Evolutionary conservation across 2,329 filamentous ascomycete species (phyloP).

Genomic region (Diatrype stigma): DNA sequence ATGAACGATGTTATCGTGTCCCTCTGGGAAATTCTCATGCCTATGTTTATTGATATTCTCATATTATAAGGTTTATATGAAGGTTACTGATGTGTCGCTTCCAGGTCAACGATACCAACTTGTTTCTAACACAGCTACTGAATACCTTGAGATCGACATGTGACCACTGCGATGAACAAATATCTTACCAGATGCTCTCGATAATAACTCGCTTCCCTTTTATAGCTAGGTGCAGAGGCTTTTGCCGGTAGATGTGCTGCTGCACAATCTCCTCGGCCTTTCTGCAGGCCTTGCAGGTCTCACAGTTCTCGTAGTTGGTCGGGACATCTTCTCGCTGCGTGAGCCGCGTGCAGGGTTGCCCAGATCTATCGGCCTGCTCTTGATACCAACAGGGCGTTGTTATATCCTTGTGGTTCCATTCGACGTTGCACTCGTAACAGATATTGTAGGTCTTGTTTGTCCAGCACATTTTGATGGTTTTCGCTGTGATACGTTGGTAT

Average conservation of each 20-base stretch:
- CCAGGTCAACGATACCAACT: too few relatives aligned
- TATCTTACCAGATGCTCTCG: conserved; percentile 7
- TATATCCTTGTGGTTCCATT: conserved; percentile 2
- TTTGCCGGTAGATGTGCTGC: conserved; percentile 7
- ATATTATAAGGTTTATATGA: too few relatives aligned
- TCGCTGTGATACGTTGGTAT: background rate
- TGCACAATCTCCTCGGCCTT: conserved; percentile 13
- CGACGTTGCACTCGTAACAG: conserved; percentile 9
- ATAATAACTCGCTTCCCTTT: background rate
- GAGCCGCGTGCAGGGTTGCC: conserved; percentile 2
- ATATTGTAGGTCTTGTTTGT: background rate
- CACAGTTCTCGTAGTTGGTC: conserved; percentile 7
- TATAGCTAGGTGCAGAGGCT: conserved; percentile 6
- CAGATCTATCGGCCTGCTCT: background rate
- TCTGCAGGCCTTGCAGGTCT: conserved; percentile 6
- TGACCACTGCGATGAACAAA: too few relatives aligned
- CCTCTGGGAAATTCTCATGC: too few relatives aligned
- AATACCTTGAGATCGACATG: too few relatives aligned
- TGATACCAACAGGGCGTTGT: conserved; percentile 4
- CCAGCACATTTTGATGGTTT: background rate
- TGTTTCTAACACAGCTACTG: too few relatives aligned
- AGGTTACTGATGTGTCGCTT: too few relatives aligned
- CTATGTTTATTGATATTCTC: too few relatives aligned
- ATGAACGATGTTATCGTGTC: too few relatives aligned
- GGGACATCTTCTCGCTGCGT: background rate